Evolutionary conservation across 352 stramenopile genomes (phyloP), one percentile per base, ranked within the genome.

Genomic region (Globisporangium polare): DNA sequence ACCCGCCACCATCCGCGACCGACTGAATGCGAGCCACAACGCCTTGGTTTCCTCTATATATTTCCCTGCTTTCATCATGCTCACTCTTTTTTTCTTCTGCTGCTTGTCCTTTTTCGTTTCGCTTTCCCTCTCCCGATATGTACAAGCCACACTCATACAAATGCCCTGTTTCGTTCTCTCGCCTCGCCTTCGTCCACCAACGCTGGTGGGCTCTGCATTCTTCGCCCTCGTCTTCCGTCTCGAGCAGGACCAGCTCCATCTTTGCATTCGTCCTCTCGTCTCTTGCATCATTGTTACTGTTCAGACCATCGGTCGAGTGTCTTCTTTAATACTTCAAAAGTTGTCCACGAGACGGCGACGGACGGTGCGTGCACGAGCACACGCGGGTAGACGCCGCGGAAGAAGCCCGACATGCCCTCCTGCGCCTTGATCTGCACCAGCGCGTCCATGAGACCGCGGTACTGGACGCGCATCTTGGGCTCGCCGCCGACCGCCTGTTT

Each of bases 261-360:
- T 33, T 50, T 10, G 54, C 26, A 24, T 47, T 52, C 22, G 20
- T 13, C 27, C 10, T 39, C 13, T 50, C 24, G 9, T 56, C 31
- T 63, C n/a, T 39, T 42, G 17, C 3, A 31, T 15, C 18, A 7
- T 45, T 56, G 55, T 42, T 66, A 60, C 22, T 71, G 59, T 35
- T 58, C 59, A 18, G 71, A 59, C 72, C 83, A 76, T 43, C 70
- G 62, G 53, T 90, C 81, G 33, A 94, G 69, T 26, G 80, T 88
- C 72, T 94, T 94, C 73, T 94, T 94, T 75, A 94, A 87, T 77
- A 94, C 85, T 92, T 99, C 97, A 82, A 99, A 99, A 35, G 96
- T 98, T 51, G 97, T 99, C 97, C 98, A 99, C 42, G 92, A 98
- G 61, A 99, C 98, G 7, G 97, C 98, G 43, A 99, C 97, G 33